A percentile compares a stretch with the other conserved stretches of the same genome.
phyloP scores from a whole-genome alignment of 2,329 filamentous ascomycete genomes.

The Microdochium nivale region DNA sequence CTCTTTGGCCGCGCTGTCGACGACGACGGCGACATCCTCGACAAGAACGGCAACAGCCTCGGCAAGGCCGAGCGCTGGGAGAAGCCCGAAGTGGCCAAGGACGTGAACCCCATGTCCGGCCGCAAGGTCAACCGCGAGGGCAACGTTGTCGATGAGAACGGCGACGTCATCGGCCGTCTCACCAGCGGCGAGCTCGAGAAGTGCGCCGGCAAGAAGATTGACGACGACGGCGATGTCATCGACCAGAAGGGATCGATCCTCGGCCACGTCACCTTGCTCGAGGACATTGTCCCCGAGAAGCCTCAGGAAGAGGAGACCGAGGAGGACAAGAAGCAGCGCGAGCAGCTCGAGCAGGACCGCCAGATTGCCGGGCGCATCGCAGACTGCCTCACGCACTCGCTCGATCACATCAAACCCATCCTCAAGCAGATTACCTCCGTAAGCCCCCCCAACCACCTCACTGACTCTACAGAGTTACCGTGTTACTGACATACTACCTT shows the following conservation, averaged over 20 bases:
- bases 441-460: slow-evolving; percentile 20
- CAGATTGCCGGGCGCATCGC: slow-evolving; percentile 73
- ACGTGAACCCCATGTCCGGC: slow-evolving; percentile 42
- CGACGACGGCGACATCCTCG: slow-evolving; percentile 73
- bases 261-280: slow-evolving; percentile 59
- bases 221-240: slow-evolving; percentile 63
- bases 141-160: slow-evolving; percentile 49
- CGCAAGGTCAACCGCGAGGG: slow-evolving; percentile 50
- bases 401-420: slow-evolving; percentile 77
- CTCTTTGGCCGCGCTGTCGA: slow-evolving; percentile 69
- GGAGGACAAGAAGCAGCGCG: slow-evolving; percentile 47
- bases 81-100: slow-evolving; percentile 42
- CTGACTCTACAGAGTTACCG: slow-evolving; percentile 1
- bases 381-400: slow-evolving; percentile 63
- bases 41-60: slow-evolving; percentile 59
- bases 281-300: slow-evolving; percentile 40
- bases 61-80: slow-evolving; percentile 53
- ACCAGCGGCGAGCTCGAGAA: slow-evolving; percentile 57
- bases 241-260: slow-evolving; percentile 59
- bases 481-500: background rate
- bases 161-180: slow-evolving; percentile 56
- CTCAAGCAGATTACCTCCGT: slow-evolving; percentile 79
- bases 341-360: slow-evolving; percentile 55
- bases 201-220: slow-evolving; percentile 60
- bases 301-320: slow-evolving; percentile 46